Evolutionary conservation across 495 filamentous ascomycete genomes (phyloP).

Genomic region (Aspergillus bertholletiae): DNA sequence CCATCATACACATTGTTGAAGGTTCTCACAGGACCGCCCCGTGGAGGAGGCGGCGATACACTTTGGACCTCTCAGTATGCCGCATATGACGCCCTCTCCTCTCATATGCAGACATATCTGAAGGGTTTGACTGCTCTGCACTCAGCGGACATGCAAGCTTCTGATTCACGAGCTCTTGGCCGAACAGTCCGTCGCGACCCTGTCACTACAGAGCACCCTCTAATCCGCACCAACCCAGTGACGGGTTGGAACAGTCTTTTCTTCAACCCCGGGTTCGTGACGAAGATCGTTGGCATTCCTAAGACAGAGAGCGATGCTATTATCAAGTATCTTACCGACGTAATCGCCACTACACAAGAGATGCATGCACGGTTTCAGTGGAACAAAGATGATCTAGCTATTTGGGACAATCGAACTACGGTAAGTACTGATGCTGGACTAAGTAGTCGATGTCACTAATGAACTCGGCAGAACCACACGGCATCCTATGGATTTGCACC

Average conservation of each 20-base stretch:
- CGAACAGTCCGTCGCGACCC: conserved; percentile 65
- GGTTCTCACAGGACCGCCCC: conserved; percentile 62
- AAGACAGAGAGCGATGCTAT: conserved; percentile 64
- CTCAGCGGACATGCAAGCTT: conserved; percentile 67
- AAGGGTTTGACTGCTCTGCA: conserved; percentile 69
- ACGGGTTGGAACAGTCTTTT: conserved; percentile 76
- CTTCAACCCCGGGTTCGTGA: conserved; percentile 76
- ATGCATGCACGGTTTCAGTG: conserved; percentile 69
- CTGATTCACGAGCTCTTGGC: conserved; percentile 56
- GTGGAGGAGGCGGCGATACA: conserved; percentile 71
- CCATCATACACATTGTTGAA: conserved; percentile 73
- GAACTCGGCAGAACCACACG: conserved; percentile 48
- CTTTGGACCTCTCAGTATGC: conserved; percentile 72
- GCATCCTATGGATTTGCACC: conserved; percentile 61
- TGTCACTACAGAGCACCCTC: conserved; percentile 63
- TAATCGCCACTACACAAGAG: conserved; percentile 62
- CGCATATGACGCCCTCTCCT: conserved; percentile 67
- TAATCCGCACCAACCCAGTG: conserved; percentile 68
- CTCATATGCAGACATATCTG: conserved; percentile 66
- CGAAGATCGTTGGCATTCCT: conserved; percentile 65
- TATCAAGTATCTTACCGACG: conserved; percentile 60
- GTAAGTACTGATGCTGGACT: conserved; percentile 31
- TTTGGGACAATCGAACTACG: conserved; percentile 73
- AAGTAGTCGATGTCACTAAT: background rate
- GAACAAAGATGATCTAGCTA: conserved; percentile 64